phyloP scores from a whole-genome alignment of 116 monocot species.

The Papilionanthe hybrid region DNA sequence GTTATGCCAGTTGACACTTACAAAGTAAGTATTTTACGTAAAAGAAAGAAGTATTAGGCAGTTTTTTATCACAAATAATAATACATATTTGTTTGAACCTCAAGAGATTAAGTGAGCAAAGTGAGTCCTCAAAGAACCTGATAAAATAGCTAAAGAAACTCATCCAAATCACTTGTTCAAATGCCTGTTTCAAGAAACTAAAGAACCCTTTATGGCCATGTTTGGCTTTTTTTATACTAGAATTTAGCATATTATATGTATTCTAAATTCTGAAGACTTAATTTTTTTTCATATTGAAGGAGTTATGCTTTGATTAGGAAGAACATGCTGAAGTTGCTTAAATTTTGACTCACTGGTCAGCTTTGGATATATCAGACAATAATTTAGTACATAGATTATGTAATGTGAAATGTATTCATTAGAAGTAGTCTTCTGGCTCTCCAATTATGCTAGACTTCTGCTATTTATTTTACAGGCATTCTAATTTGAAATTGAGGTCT shows the following conservation, averaged over 20 bases:
- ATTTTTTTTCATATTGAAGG: neutral
- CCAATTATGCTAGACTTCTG: neutral
- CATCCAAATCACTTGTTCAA: neutral
- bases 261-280: neutral
- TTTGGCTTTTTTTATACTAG: neutral
- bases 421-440: neutral
- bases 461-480: neutral
- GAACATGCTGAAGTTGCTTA: neutral
- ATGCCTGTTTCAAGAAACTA: neutral
- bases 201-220: neutral
- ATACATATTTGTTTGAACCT: neutral
- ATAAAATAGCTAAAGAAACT: neutral
- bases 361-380: neutral
- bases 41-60: neutral
- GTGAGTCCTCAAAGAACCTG: neutral
- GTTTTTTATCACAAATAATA: neutral
- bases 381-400: neutral
- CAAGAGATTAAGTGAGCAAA: neutral
- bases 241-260: neutral
- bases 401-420: neutral
- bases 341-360: neutral
- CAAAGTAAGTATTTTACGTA: conserved; percentile 45
- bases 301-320: neutral
- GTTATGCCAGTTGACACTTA: conserved; percentile 89
- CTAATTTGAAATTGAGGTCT: neutral